These are phyloP conservation scores for Abelmoschus esculentus DNA, from an alignment of 345 rosid genomes.

Conservation along the genomic window DNA sequence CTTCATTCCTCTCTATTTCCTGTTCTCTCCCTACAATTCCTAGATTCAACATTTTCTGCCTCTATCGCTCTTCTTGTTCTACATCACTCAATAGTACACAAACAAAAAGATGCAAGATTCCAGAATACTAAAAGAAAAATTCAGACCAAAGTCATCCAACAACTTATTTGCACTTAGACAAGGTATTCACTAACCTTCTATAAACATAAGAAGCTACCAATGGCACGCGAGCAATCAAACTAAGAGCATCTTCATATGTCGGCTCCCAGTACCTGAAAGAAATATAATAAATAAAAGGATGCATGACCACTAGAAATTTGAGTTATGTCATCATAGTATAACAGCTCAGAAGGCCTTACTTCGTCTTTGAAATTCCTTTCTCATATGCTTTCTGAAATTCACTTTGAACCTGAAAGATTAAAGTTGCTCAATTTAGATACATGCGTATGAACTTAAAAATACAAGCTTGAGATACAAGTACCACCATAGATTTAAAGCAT, in stretches of 20 bases:
- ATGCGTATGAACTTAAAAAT: background rate
- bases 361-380: slow-evolving; percentile 78
- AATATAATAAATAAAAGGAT: slow-evolving; percentile 14
- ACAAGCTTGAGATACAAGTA: background rate
- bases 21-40: background rate
- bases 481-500: background rate
- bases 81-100: background rate
- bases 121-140: background rate
- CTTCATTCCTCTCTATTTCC: background rate
- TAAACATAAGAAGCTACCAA: slow-evolving; percentile 84
- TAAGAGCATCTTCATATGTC: slow-evolving; percentile 84
- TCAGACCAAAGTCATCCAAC: background rate
- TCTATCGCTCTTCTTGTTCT: background rate
- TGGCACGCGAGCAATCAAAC: slow-evolving; percentile 87
- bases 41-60: background rate
- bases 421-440: slow-evolving; percentile 3
- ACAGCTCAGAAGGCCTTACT: slow-evolving; percentile 39
- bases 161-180: background rate
- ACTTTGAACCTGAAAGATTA: slow-evolving; percentile 75
- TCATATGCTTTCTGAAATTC: slow-evolving; percentile 95
- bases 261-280: slow-evolving; percentile 90
- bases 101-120: background rate
- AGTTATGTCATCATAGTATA: slow-evolving; percentile 9
- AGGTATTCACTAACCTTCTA: slow-evolving; percentile 53
- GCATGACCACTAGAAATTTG: slow-evolving; percentile 13